Evolutionary conservation across 2,329 filamentous ascomycete genomes (phyloP), one percentile per base, ranked within the genome.

Genomic region (Calonectria pauciramosa): DNA sequence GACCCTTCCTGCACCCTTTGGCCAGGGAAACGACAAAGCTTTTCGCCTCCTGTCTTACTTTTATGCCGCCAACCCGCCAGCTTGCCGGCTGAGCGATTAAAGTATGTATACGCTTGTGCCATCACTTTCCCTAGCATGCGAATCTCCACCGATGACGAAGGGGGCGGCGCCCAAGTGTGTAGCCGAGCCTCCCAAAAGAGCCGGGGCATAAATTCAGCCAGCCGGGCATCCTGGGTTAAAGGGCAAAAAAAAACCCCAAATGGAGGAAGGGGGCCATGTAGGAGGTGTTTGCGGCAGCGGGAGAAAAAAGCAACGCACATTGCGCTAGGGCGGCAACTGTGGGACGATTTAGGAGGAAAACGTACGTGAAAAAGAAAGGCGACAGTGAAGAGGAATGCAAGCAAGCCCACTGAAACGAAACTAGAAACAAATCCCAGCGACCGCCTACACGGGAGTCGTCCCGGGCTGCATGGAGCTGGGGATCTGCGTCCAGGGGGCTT

Each of bases 301-400:
- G 56, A 74, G 79, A 63, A 75, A 80, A 74, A 78, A 78, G 73
- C 70, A 80, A 79, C 64, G 38, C 28, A 63, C 71, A 56, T 49
- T 51, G 38, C 75, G 51, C 77, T 78, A 73, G 75, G 68, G 71
- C 75, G 73, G 68, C 70, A 74, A 30, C 72, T 54, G 70, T 80
- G 78, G 77, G 70, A 80, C 75, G 77, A 79, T 78, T 79, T 70
- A 64, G 59, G 51, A 54, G 52, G 65, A 66, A 74, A 80, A 79
- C 72, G 74, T 80, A 80, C 70, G 76, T 80, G 75, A 79, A 77
- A 80, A 79, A 78, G 74, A 72, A 77, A 79, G 47, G 51, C 36
- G 38, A 30, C 34, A 56, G 67, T 41, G 26, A 18, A 44, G 60
- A 68, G 74, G 68, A 69, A 73, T 78, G 74, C 69, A 54, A 47